A percentile compares a stretch with the other conserved stretches of the same genome.
Conservation (phyloP, 2,329 filamentous ascomycete genomes). For the Waltergamsia citrina region DNA sequence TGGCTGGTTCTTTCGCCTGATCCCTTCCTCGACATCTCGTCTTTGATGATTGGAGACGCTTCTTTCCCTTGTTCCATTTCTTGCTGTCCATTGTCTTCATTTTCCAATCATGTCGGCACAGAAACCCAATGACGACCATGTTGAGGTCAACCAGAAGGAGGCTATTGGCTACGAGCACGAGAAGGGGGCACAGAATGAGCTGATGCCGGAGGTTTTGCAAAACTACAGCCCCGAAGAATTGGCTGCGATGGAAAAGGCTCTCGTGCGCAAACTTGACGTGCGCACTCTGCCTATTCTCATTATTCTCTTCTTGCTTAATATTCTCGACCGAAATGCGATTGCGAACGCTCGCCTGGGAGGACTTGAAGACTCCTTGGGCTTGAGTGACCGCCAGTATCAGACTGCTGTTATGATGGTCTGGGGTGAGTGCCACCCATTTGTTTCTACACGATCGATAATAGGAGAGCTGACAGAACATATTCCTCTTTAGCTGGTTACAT, state of each 20-base stretch:
- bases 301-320: conserved; percentile 24
- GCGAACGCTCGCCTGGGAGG: conserved; percentile 11
- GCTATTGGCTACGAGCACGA: too few relatives aligned
- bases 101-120: too few relatives aligned
- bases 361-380: conserved; percentile 11
- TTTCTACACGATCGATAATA: background rate
- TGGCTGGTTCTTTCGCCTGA: too few relatives aligned
- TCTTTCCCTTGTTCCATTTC: too few relatives aligned
- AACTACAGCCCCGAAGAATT: background rate
- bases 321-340: conserved; percentile 7
- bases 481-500: conserved; percentile 15
- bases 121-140: too few relatives aligned
- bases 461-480: too few relatives aligned
- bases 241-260: conserved; percentile 8
- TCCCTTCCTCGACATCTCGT: too few relatives aligned
- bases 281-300: conserved; percentile 16
- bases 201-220: conserved; percentile 2
- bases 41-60: too few relatives aligned
- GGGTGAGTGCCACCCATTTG: background rate
- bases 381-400: conserved; percentile 12
- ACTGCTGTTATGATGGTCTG: conserved; percentile 6
- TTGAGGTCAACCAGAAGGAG: too few relatives aligned
- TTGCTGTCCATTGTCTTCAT: too few relatives aligned
- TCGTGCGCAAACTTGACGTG: conserved; percentile 16
- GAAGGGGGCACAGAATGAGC: background rate